Conservation (phyloP, 257 asterid species). For the Plantago ovata region DNA sequence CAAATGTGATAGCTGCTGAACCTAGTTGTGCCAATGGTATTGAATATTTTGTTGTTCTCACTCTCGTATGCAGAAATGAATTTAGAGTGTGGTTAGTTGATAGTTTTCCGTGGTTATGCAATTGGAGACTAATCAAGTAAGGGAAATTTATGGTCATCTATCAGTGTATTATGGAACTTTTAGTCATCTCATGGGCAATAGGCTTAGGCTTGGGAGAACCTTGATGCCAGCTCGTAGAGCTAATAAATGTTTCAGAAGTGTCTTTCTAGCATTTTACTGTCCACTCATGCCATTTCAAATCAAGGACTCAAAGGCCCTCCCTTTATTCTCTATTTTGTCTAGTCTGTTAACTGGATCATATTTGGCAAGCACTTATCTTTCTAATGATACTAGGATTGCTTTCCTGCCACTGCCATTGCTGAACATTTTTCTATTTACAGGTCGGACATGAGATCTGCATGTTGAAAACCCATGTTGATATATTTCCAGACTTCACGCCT, state of each 20-base stretch:
- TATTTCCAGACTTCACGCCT: slow-evolving; percentile 87
- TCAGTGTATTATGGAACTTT: neutral
- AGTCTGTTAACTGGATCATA: neutral
- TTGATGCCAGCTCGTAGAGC: slow-evolving; percentile 1
- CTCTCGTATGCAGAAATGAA: slow-evolving; percentile 7
- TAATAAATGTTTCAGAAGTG: neutral
- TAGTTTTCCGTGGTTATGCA: slow-evolving; percentile 6
- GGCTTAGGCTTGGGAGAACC: neutral
- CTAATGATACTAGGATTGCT: neutral
- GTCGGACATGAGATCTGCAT: slow-evolving; percentile 98
- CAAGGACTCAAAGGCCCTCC: too few species aligned
- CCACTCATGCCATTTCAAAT: too few species aligned
- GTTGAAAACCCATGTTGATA: slow-evolving; percentile 96
- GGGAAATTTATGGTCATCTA: neutral
- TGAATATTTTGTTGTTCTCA: neutral
- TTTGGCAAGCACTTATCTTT: slow-evolving; percentile 7
- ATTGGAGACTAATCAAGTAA: neutral
- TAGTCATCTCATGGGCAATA: neutral
- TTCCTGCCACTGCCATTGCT: slow-evolving; percentile 20
- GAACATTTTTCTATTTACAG: slow-evolving; percentile 38
- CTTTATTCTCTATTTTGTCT: neutral
- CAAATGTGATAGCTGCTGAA: neutral
- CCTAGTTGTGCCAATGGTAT: neutral
- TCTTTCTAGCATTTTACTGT: too few species aligned
- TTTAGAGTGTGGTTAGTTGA: slow-evolving; percentile 5